Conservation (phyloP, 2,329 filamentous ascomycete species). For the Monilinia fructigena region DNA sequence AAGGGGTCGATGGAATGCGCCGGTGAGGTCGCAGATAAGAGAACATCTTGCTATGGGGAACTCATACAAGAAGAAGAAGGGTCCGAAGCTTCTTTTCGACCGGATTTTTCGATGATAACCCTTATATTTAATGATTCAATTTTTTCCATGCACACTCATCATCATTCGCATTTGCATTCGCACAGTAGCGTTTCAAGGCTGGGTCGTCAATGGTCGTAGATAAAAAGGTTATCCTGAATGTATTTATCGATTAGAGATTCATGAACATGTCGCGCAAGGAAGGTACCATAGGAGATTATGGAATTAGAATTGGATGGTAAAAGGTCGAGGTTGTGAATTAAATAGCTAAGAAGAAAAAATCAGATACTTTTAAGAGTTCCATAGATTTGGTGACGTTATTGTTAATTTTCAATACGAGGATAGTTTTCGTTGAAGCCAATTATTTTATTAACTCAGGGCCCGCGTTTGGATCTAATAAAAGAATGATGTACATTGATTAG, state of each 20-base stretch:
- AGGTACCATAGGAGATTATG: not conserved
- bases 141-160: constrained; percentile 2
- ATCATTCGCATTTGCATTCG: not conserved
- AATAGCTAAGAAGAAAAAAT: no score
- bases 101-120: not conserved
- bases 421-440: not conserved
- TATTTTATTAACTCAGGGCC: not conserved
- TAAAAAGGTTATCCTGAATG: not conserved
- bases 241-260: not conserved
- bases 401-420: not conserved
- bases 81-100: not conserved
- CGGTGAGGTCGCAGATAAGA: constrained; percentile 41
- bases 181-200: not conserved
- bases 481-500: not conserved
- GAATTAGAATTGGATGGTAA: not conserved
- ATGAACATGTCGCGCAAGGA: not conserved
- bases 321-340: not conserved
- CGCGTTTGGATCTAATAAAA: not conserved
- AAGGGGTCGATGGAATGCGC: constrained; percentile 39
- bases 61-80: not conserved
- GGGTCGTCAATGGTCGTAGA: not conserved
- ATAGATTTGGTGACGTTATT: constrained; percentile 3
- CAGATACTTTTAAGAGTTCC: not conserved
- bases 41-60: constrained; percentile 35
- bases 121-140: not conserved